Evolutionary conservation across 139 green algal species (phyloP), one percentile per base, ranked within the genome.

Genomic region (Chlamydomonas asymmetrica): DNA sequence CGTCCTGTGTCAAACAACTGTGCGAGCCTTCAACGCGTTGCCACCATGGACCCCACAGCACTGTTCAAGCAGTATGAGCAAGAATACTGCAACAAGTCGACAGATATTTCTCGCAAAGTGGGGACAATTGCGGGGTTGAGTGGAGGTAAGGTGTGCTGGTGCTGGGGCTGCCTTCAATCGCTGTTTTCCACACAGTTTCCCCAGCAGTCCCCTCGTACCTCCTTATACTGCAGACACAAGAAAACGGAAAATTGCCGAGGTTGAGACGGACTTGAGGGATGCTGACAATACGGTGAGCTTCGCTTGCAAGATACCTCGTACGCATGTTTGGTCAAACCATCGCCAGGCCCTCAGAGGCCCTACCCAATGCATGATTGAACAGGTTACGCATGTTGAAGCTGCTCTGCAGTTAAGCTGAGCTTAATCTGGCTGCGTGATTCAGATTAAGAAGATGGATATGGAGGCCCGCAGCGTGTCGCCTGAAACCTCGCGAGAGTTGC

Each of bases 371-470:
- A n/a, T n/a, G n/a, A n/a, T n/a, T n/a, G n/a, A n/a, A n/a, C n/a
- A n/a, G n/a, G n/a, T n/a, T n/a, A 57, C 22, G 49, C 49, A 57
- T 57, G 49, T 57, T 18, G 18, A n/a, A n/a, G 49, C 49, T 57
- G 49, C 20, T 37, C 9, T 25, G 9, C 50, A 50, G 22, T 48
- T 68, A 10, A 4, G 34, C 37, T 32, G 41, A 13, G 16, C n/a
- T n/a, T n/a, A n/a, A n/a, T n/a, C n/a, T n/a, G n/a, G n/a, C n/a
- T n/a, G n/a, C 63, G 29, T 48, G 5, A 23, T 31, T 34, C 87
- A 97, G 93, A 87, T 98, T n/a, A 93, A 97, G 76, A 85, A 93
- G 25, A 95, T 98, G 91, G 95, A 98, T 68, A 95, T 98, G 87
- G 94, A 98, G 79, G 95, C 94, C 2, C 84, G 94, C 37, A 96